Evolutionary conservation across 176 grass and related monocot species (phyloP), one percentile per base, ranked within the genome.

Genomic region (Eleusine coracana): DNA sequence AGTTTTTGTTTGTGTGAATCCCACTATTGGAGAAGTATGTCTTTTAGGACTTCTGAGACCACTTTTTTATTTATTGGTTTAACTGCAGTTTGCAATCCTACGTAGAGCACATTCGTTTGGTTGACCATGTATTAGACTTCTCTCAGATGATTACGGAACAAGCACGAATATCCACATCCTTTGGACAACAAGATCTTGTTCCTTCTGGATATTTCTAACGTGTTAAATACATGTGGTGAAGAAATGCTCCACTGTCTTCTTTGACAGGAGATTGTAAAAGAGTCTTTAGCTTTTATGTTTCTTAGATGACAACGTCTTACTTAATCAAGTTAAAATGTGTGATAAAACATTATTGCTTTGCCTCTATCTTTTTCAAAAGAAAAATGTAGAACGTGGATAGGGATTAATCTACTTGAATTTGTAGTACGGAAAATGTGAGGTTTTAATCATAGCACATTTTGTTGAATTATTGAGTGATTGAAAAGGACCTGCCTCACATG

Each of bases 401-500:
- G 42, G 11, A 68, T 74, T 80, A 45, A 27, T 63, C 36, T 48
- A 18, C 25, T 34, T 38, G 12, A 46, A 80, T 66, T 59, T 86
- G 25, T 67, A 25, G 38, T 28, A 4, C 68, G 38, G 49, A 71
- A 75, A 69, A 76, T 75, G 62, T 4, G 5, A 76, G 20, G 16
- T 76, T 38, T 45, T 74, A 75, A 75, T 87, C 21, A 76, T 76
- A 15, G 20, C 49, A 82, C 52, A 70, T 60, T 76, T 70, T 82
- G 71, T 70, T 82, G 51, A 49, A 61, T 76, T 65, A 59, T 75
- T 80, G 44, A 80, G 39, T 54, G 61, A 62, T 34, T 76, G 78
- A 82, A 87, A 82, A 87, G 20, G 85, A 70, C 78, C 28, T 61
- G 71, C 38, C 13, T 76, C 71, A 75, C 71, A 60, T 68, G 78